Base-by-base conservation (phyloP, 805 yeast species). In the Ogataea chonburiensis region DNA sequence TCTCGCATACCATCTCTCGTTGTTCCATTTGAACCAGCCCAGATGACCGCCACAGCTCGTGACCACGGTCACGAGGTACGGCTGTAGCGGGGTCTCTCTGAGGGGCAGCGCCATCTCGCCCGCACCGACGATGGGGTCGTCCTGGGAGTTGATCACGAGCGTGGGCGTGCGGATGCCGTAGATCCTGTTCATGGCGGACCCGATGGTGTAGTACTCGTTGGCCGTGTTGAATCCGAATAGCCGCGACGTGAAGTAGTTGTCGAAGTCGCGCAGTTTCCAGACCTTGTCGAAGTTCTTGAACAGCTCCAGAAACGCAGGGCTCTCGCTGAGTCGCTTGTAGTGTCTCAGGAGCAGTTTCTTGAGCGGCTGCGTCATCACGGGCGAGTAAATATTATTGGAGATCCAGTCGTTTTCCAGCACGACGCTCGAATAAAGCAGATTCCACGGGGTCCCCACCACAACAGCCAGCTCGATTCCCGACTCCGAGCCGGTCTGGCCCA, bases 1-100 rank as follows among this genome's bases (percentile, higher is more conserved):
- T 6, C 65, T 62, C 4, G 75, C 60, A 46, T 71, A 76, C 95
- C 95, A 86, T 49, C 87, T 73, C 26, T 67, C 66, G 17, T 83
- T 82, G 17, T 69, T 63, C 31, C 67, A 60, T 45, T 71, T 67
- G 43, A 77, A 86, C 81, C 82, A 86, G n/a, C 86, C 93, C 36
- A 86, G 68, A 59, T 86, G 95, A 1, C 95, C 94, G 5, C 95
- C 95, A 34, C 73, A 66, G 26, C 72, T 68, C 5, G 89, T 81
- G 40, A 77, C 71, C 5, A 79, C 66, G 50, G 81, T 47, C 28
- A 73, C 61, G 21, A 77, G 60, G 52, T 71, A 76, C 2, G 94
- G 93, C 52, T 84, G 84, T 19, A 54, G 45, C 24, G 52, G 45
- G 14, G 74, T 68, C 42, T 78, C 81, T 11, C 53, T 54, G 23